Evolutionary conservation across 1,139 yeast genomes (phyloP), one percentile per base, ranked within the genome.

Genomic region (Saccharomycopsis phalli): DNA sequence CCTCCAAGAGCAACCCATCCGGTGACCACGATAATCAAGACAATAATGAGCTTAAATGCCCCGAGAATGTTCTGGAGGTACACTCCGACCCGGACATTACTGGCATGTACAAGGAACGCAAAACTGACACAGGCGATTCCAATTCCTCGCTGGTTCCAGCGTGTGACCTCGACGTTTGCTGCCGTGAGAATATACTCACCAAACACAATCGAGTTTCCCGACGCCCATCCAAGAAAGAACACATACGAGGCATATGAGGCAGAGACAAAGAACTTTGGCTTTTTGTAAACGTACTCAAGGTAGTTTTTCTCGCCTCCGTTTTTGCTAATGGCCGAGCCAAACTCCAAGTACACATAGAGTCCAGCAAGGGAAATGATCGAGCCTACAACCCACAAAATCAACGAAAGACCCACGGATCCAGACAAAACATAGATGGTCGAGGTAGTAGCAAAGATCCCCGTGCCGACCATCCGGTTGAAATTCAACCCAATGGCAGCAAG

Each of bases 301-400:
- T 83, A 84, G 54, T 81, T 81, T 61, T 83, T 82, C 56, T 83
- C 94, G 49, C 94, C 95, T 50, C 95, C 95, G 53, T 83, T 82
- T 59, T 81, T 74, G 26, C 93, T 91, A 49, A 83, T 74, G 31
- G 84, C 86, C 10, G 86, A 72, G 14, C 94, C 94, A 59, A 82
- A 80, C 57, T 83, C 94, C 73, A 84, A 70, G 56, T 82, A 84
- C 4, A 81, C 86, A 53, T 75, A 69, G 50, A 83, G 65, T 3
- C 94, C 94, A 23, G 81, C 65, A 31, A 79, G 65, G 3, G 94
- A 84, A 50, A 83, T 76, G 19, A 81, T 46, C 10, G 86, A 74
- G 37, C 94, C 95, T 16, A 78, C 73, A 22, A 76, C 71, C 94
- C 94, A 84, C 59, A 84, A 63, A 45, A 81, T 60, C 43, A 84